A percentile compares a stretch with the other conserved stretches of the same genome.
These are phyloP conservation scores for Aegilops bicornis DNA, from an alignment of 176 grass and related monocot genomes.

Conservation along the genomic window DNA sequence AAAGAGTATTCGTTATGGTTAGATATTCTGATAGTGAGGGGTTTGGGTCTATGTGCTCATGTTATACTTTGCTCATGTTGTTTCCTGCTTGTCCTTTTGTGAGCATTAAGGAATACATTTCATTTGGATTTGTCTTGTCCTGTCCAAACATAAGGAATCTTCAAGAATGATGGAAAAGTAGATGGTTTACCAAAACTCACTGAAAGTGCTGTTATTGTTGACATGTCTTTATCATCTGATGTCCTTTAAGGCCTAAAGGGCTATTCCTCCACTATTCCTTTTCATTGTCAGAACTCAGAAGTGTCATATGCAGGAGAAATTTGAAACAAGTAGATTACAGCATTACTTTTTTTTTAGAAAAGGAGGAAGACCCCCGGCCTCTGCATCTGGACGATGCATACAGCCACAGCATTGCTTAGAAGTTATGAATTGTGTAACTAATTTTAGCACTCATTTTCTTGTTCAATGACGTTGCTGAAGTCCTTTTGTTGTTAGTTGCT, in stretches of 20 bases:
- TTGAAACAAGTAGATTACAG: constrained; percentile 6
- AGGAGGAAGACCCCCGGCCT: too few relatives aligned
- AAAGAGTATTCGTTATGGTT: not conserved
- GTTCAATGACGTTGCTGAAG: not conserved
- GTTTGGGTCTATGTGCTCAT: not conserved
- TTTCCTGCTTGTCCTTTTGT: not conserved
- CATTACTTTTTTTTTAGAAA: not conserved
- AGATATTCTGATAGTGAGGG: not conserved
- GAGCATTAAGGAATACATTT: not conserved
- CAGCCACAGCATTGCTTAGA: not conserved
- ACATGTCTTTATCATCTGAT: constrained; percentile 39
- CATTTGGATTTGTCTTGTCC: not conserved
- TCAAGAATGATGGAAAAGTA: not conserved
- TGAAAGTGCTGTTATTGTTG: constrained; percentile 23
- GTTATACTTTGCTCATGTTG: too few relatives aligned
- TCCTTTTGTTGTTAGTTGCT: not conserved
- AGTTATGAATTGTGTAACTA: not conserved
- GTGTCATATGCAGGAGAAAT: not conserved
- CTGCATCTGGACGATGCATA: too few relatives aligned
- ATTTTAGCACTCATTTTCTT: not conserved
- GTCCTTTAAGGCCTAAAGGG: not conserved
- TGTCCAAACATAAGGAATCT: constrained; percentile 7
- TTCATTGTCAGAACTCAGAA: constrained; percentile 1
- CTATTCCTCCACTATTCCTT: not conserved
- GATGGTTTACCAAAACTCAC: constrained; percentile 17